phyloP scores from a whole-genome alignment of 306 rosid genomes.

The Vigna mungo region DNA sequence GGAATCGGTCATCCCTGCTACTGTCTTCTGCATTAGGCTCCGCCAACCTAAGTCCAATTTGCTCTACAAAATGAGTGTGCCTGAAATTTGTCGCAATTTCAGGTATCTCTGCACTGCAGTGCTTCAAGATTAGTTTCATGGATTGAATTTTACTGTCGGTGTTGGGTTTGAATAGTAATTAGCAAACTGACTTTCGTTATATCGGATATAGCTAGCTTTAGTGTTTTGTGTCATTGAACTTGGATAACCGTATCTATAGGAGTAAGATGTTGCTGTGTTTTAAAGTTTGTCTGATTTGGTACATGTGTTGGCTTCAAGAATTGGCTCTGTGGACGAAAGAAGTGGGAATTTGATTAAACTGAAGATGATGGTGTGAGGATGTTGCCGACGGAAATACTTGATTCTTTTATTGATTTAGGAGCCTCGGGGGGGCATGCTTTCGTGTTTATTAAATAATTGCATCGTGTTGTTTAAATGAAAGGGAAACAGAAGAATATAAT shows the following conservation, averaged over 20 bases:
- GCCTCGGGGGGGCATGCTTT: too few species aligned
- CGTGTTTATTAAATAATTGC: too few species aligned
- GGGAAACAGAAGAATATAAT: too few species aligned
- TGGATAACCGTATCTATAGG: neutral
- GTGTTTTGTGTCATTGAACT: neutral
- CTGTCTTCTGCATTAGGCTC: conserved; percentile 79
- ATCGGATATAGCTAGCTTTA: neutral
- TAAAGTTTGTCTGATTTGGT: neutral
- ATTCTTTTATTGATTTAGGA: too few species aligned
- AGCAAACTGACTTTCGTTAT: neutral
- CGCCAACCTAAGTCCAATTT: conserved; percentile 75
- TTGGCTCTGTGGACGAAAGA: neutral
- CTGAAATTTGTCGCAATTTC: conserved; percentile 93
- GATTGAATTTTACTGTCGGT: neutral
- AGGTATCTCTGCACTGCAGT: conserved; percentile 53
- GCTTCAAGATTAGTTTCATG: too few species aligned
- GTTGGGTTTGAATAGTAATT: neutral
- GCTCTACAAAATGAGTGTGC: conserved; percentile 88
- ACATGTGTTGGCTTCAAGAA: neutral
- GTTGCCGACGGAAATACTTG: neutral
- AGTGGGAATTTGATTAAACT: neutral
- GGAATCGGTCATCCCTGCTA: conserved; percentile 65
- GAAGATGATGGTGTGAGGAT: neutral
- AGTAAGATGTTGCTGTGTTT: neutral
- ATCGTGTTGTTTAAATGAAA: neutral